These are phyloP conservation scores for Alternaria dauci DNA, from an alignment of 2,329 filamentous ascomycete species.

Conservation along the genomic window DNA sequence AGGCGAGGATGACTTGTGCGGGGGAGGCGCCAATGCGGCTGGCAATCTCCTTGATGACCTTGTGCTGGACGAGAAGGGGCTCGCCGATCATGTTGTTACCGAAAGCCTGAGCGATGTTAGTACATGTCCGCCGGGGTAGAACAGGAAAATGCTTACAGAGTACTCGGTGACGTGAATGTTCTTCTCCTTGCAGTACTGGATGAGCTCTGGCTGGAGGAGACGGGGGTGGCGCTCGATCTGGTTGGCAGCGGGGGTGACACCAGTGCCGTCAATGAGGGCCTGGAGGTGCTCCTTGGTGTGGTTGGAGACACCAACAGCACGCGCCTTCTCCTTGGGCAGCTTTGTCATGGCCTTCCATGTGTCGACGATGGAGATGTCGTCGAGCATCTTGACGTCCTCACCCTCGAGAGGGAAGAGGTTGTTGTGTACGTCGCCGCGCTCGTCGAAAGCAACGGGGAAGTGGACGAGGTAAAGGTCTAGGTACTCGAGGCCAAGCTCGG, in stretches of 20 bases:
- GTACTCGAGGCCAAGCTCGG: conserved; percentile 83
- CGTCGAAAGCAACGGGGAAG: conserved; percentile 66
- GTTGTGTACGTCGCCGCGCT: conserved; percentile 51
- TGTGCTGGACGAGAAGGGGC: conserved; percentile 52
- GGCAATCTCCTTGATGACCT: conserved; percentile 73
- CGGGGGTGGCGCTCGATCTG: conserved; percentile 45
- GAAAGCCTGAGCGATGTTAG: conserved; percentile 69
- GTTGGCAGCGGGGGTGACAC: conserved; percentile 39
- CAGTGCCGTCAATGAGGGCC: conserved; percentile 59
- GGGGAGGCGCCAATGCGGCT: conserved; percentile 69
- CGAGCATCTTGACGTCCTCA: conserved; percentile 34
- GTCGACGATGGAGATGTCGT: conserved; percentile 66
- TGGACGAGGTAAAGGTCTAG: conserved; percentile 88
- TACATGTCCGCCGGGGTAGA: conserved; percentile 65
- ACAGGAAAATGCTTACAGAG: conserved; percentile 23
- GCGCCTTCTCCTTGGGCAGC: conserved; percentile 46
- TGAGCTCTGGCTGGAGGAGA: conserved; percentile 39
- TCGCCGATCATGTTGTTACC: conserved; percentile 63
- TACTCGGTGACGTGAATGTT: conserved; percentile 45
- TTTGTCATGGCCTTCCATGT: conserved; percentile 53
- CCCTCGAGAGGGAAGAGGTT: conserved; percentile 36
- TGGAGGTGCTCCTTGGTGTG: conserved; percentile 55
- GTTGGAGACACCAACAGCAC: conserved; percentile 43
- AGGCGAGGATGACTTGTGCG: conserved; percentile 83
- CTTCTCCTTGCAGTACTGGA: conserved; percentile 42